phyloP scores from a whole-genome alignment of 106 monocot genomes.

The Posidonia australis region DNA sequence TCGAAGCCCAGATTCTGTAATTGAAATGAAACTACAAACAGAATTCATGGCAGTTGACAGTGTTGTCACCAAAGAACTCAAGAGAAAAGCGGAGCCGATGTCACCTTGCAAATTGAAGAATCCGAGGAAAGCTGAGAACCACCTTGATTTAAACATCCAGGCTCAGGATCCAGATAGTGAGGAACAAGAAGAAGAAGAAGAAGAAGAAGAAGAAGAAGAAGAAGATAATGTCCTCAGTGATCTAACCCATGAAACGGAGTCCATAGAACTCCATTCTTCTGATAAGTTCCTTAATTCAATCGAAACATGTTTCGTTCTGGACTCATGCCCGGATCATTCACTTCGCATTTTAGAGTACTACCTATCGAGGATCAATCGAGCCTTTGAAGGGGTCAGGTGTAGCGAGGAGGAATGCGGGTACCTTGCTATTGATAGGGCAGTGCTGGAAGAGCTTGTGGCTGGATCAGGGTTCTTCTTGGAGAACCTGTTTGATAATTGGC shows the following conservation, averaged over 20 bases:
- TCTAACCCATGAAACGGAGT: slow-evolving; percentile 36
- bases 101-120: slow-evolving; percentile 14
- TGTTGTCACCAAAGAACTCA: slow-evolving; percentile 13
- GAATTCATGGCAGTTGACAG: slow-evolving; percentile 6
- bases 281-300: slow-evolving; percentile 15
- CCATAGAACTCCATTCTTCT: slow-evolving; percentile 12
- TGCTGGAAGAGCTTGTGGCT: slow-evolving; percentile 27
- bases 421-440: slow-evolving; percentile 27
- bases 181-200: slow-evolving; percentile 22
- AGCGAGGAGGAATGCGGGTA: slow-evolving; percentile 3
- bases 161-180: slow-evolving; percentile 19
- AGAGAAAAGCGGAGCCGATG: slow-evolving; percentile 27
- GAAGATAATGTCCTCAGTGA: slow-evolving; percentile 35
- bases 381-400: slow-evolving; percentile 15
- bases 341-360: slow-evolving; percentile 16
- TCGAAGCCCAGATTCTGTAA: slow-evolving; percentile 2
- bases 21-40: slow-evolving; percentile 34
- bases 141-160: slow-evolving; percentile 50
- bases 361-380: slow-evolving; percentile 19
- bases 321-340: neutral
- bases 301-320: slow-evolving; percentile 22
- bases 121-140: neutral
- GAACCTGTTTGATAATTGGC: slow-evolving; percentile 57
- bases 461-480: slow-evolving; percentile 47
- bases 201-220: slow-evolving; percentile 10